Evolutionary conservation across 345 rosid genomes (phyloP).

Genomic region (Populus ilicifolia): DNA sequence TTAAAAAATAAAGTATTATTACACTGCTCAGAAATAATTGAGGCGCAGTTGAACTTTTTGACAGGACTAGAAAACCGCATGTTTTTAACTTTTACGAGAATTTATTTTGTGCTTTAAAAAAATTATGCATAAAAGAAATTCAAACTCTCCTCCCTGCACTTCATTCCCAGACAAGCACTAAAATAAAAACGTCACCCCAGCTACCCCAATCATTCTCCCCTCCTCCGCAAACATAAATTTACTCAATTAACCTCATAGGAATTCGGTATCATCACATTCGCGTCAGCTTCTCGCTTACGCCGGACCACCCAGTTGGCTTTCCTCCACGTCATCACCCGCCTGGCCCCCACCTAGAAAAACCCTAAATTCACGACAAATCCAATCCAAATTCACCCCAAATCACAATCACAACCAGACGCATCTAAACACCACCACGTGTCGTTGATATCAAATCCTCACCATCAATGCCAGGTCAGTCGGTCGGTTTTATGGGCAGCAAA

Average conservation of each 20-base stretch:
- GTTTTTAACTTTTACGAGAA: too few relatives aligned
- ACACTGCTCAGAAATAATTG: too few relatives aligned
- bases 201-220: not conserved
- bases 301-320: slow-evolving; percentile 34
- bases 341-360: slow-evolving; percentile 25
- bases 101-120: too few relatives aligned
- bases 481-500: slow-evolving; percentile 29
- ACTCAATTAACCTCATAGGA: slow-evolving; percentile 11
- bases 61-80: too few relatives aligned
- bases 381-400: slow-evolving; percentile 42
- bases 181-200: not conserved
- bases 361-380: slow-evolving; percentile 47
- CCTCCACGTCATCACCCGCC: slow-evolving; percentile 34
- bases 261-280: slow-evolving; percentile 27
- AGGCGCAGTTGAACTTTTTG: too few relatives aligned
- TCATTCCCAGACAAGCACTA: too few relatives aligned
- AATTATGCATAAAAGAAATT: too few relatives aligned
- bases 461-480: slow-evolving; percentile 47
- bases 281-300: slow-evolving; percentile 30
- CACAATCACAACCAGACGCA: slow-evolving; percentile 24
- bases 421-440: slow-evolving; percentile 12
- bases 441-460: slow-evolving; percentile 20
- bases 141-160: too few relatives aligned
- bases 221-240: not conserved
- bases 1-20: too few relatives aligned